phyloP scores from a whole-genome alignment of 257 asterid genomes.

The Catharanthus roseus region DNA sequence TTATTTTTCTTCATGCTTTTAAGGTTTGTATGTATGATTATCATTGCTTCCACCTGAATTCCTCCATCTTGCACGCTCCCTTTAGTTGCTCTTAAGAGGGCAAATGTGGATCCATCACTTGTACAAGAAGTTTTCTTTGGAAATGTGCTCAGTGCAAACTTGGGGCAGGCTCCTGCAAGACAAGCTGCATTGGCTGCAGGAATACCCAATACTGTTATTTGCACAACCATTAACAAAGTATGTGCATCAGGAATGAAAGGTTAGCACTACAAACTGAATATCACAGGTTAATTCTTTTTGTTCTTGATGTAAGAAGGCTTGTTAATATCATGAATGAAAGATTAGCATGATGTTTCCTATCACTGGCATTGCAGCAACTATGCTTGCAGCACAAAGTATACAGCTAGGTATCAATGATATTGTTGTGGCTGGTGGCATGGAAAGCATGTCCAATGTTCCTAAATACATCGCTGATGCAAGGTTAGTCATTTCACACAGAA shows the following conservation, averaged over 20 bases:
- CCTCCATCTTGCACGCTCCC: constrained; percentile 11
- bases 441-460: constrained; percentile 96
- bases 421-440: constrained; percentile 99
- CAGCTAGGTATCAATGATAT: constrained; percentile 91
- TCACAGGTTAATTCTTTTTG: not conserved
- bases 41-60: constrained; percentile 9
- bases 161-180: constrained; percentile 99
- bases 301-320: not conserved
- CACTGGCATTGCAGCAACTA: constrained; percentile 57
- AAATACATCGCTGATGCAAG: constrained; percentile 94
- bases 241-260: constrained; percentile 99
- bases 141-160: constrained; percentile 93
- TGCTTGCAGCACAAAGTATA: constrained; percentile 90
- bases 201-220: constrained; percentile 72
- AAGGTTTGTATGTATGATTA: not conserved
- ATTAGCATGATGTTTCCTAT: not conserved
- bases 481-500: constrained; percentile 33
- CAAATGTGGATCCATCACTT: constrained; percentile 77
- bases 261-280: constrained; percentile 16
- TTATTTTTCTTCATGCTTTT: constrained; percentile 4
- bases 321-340: too few species aligned
- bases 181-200: constrained; percentile 99
- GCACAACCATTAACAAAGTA: constrained; percentile 93
- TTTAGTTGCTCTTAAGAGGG: constrained; percentile 91
- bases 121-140: constrained; percentile 93